phyloP scores from a whole-genome alignment of 768 basidiomycete species.

The Psilocybe tampanensis region DNA sequence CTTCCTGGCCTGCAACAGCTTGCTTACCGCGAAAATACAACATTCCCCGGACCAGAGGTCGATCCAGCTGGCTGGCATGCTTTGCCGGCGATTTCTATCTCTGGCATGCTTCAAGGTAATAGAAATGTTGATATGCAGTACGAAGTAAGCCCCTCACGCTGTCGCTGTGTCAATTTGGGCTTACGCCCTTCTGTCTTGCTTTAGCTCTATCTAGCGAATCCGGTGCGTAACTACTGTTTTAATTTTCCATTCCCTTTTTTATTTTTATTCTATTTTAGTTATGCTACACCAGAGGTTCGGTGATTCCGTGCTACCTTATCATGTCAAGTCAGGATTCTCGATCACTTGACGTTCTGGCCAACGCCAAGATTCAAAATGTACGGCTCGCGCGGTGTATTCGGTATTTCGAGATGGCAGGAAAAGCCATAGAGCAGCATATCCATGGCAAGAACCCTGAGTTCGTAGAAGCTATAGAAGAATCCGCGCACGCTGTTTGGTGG shows the following conservation, averaged over 20 bases:
- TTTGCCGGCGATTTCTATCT: not conserved
- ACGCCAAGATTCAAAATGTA: conserved; percentile 6
- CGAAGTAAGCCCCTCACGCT: not conserved
- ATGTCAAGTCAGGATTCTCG: conserved; percentile 11
- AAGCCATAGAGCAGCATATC: conserved; percentile 5
- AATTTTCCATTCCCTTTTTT: too few relatives aligned
- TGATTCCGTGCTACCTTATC: conserved; percentile 24
- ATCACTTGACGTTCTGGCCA: conserved; percentile 8
- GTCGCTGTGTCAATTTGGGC: not conserved
- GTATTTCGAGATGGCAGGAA: conserved; percentile 7
- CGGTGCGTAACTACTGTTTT: too few relatives aligned
- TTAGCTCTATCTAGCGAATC: conserved; percentile 28
- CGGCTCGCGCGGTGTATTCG: conserved; percentile 7
- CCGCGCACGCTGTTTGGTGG: conserved; percentile 20
- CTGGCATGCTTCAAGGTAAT: not conserved
- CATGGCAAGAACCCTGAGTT: conserved; percentile 3
- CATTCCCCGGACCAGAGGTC: conserved; percentile 4
- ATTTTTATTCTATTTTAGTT: too few relatives aligned
- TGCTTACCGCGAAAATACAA: conserved; percentile 2
- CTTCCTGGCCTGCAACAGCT: conserved; percentile 7
- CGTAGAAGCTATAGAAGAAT: conserved; percentile 6
- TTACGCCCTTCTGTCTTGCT: conserved; percentile 22
- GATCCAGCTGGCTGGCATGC: conserved; percentile 16
- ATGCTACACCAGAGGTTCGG: conserved; percentile 24
- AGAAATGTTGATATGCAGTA: not conserved